phyloP scores from a whole-genome alignment of 2,329 filamentous ascomycete genomes.

The Balansia obtecta region DNA sequence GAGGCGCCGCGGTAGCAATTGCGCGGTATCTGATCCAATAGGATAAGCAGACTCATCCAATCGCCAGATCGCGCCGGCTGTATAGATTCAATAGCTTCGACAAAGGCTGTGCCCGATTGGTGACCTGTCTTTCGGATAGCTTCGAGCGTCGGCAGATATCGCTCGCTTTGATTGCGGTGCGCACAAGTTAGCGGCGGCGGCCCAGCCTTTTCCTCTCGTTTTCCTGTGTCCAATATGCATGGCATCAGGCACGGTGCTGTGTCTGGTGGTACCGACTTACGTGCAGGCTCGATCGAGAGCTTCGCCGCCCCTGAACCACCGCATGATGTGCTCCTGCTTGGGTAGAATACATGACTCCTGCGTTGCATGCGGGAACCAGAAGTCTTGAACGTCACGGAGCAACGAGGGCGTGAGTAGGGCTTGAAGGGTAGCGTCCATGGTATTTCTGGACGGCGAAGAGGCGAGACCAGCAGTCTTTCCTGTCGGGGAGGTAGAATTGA shows the following conservation, averaged over 20 bases:
- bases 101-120: constrained; percentile 17
- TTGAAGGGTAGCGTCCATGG: constrained; percentile 3
- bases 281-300: constrained; percentile 24
- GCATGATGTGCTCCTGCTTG: constrained; percentile 13
- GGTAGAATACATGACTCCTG: constrained; percentile 16
- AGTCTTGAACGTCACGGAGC: constrained; percentile 19
- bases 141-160: constrained; percentile 21
- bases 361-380: constrained; percentile 26
- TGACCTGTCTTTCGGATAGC: constrained; percentile 17
- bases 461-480: not conserved
- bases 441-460: not conserved
- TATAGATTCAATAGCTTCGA: constrained; percentile 14
- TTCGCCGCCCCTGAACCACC: constrained; percentile 23
- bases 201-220: not conserved
- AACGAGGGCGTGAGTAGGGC: constrained; percentile 16
- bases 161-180: constrained; percentile 14
- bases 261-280: constrained; percentile 13
- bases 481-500: not conserved
- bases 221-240: not conserved
- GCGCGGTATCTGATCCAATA: constrained; percentile 51
- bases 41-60: constrained; percentile 38
- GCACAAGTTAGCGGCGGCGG: not conserved
- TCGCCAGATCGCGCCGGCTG: constrained; percentile 18
- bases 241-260: not conserved
- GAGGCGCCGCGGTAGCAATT: constrained; percentile 45